These are phyloP conservation scores for Saccharomycopsis babjevae DNA, from an alignment of 805 yeast species.

Conservation along the genomic window DNA sequence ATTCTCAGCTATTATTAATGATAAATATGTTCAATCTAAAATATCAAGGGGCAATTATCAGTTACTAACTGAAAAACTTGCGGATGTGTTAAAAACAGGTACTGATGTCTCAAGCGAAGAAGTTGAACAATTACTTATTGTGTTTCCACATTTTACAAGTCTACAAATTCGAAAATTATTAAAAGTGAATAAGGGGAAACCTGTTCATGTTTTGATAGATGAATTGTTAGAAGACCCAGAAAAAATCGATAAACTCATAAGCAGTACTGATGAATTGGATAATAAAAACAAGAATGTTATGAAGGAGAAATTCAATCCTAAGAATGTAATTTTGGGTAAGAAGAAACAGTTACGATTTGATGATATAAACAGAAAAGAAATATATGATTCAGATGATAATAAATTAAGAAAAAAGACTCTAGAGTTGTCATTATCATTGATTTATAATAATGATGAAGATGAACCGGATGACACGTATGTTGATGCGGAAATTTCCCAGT, in stretches of 20 bases:
- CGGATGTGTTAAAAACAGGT: not conserved
- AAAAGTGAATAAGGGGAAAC: not conserved
- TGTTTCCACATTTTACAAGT: not conserved
- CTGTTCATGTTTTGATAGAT: not conserved
- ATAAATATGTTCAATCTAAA: not conserved
- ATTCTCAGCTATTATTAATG: not conserved
- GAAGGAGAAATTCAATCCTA: slow-evolving; percentile 23
- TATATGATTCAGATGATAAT: slow-evolving; percentile 21
- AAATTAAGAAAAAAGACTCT: slow-evolving; percentile 49
- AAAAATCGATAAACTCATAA: slow-evolving; percentile 29
- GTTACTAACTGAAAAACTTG: not conserved
- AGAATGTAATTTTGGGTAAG: slow-evolving; percentile 28
- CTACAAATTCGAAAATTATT: not conserved
- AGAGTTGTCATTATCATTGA: slow-evolving; percentile 46
- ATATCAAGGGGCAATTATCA: not conserved
- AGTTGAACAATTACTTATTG: not conserved
- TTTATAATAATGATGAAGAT: slow-evolving; percentile 72
- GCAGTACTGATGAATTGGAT: slow-evolving; percentile 14
- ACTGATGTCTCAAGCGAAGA: not conserved
- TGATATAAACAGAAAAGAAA: slow-evolving; percentile 22
- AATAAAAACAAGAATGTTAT: slow-evolving; percentile 27
- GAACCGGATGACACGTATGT: slow-evolving; percentile 70
- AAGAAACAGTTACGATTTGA: slow-evolving; percentile 18
- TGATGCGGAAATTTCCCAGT: slow-evolving; percentile 12
- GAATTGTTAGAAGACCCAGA: slow-evolving; percentile 23